phyloP scores from a whole-genome alignment of 331 rosid genomes.

The Malus hybrid region DNA sequence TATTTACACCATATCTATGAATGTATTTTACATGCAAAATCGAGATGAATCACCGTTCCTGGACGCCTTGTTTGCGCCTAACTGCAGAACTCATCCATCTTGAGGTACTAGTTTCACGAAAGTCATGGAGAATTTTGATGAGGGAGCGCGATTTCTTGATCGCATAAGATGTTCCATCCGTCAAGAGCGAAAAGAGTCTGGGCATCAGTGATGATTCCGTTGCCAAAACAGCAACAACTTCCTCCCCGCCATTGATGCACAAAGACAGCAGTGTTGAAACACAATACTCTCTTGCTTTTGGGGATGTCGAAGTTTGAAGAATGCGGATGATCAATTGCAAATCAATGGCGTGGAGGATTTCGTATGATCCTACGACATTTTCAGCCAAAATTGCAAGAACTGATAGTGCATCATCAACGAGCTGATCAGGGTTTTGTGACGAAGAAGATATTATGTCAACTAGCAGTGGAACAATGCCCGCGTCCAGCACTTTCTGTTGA shows the following conservation, averaged over 20 bases:
- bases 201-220: conserved; percentile 39
- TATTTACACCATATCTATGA: background rate
- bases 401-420: conserved; percentile 41
- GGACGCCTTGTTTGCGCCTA: conserved; percentile 26
- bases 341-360: conserved; percentile 24
- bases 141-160: conserved; percentile 60
- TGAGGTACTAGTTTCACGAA: conserved; percentile 28
- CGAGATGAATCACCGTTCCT: conserved; percentile 8
- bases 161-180: conserved; percentile 45
- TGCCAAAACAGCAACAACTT: conserved; percentile 40
- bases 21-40: background rate
- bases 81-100: conserved; percentile 24
- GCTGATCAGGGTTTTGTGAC: conserved; percentile 32
- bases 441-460: conserved; percentile 26
- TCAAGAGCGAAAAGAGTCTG: conserved; percentile 37
- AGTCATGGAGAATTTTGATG: conserved; percentile 48
- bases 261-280: conserved; percentile 52
- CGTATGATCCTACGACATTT: conserved; percentile 41
- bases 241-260: conserved; percentile 50
- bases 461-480: conserved; percentile 44
- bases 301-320: conserved; percentile 22
- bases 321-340: conserved; percentile 17
- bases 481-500: conserved; percentile 32
- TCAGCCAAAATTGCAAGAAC: conserved; percentile 54
- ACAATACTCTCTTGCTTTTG: conserved; percentile 44